A percentile compares a stretch with the other conserved stretches of the same genome.
Conservation (phyloP, 805 yeast genomes). For the Pichia eremophila region DNA sequence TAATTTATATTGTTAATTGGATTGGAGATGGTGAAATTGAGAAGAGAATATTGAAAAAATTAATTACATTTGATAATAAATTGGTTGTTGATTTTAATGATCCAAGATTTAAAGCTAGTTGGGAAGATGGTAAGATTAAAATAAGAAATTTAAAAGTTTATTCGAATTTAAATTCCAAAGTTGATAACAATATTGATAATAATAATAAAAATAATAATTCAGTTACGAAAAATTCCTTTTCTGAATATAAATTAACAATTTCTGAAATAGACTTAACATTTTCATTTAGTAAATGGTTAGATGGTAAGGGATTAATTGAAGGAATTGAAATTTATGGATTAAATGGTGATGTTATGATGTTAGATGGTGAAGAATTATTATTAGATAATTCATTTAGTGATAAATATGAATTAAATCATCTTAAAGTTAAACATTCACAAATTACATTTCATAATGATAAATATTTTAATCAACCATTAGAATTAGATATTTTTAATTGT, state of each 20-base stretch:
- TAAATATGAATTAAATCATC: slow-evolving; percentile 30
- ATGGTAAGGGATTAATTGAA: slow-evolving; percentile 42
- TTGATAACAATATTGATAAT: slow-evolving; percentile 10
- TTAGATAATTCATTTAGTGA: slow-evolving; percentile 18
- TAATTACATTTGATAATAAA: slow-evolving; percentile 26
- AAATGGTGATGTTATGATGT: slow-evolving; percentile 27
- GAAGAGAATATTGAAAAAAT: slow-evolving; percentile 20
- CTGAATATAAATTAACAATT: slow-evolving; percentile 28
- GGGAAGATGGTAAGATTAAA: slow-evolving; percentile 41
- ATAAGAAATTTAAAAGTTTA: slow-evolving; percentile 32
- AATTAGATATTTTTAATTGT: slow-evolving; percentile 54
- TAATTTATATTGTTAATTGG: slow-evolving; percentile 36
- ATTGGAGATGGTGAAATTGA: slow-evolving; percentile 21
- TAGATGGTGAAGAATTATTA: slow-evolving; percentile 8
- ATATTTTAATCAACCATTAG: slow-evolving; percentile 27
- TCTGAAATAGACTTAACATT: slow-evolving; percentile 36
- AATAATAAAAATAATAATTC: too few species aligned
- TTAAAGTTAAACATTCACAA: slow-evolving; percentile 45
- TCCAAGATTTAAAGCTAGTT: slow-evolving; percentile 32
- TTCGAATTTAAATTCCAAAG: slow-evolving; percentile 4
- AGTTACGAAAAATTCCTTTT: not conserved
- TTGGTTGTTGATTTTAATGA: slow-evolving; percentile 20
- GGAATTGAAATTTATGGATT: slow-evolving; percentile 41
- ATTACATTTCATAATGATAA: slow-evolving; percentile 24
- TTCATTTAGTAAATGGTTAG: slow-evolving; percentile 46